Percentiles rank a stretch among this genome's conserved stretches.
These are phyloP conservation scores for Haematococcus sp. DNA, from an alignment of 139 green algal genomes.

Conservation along the genomic window DNA sequence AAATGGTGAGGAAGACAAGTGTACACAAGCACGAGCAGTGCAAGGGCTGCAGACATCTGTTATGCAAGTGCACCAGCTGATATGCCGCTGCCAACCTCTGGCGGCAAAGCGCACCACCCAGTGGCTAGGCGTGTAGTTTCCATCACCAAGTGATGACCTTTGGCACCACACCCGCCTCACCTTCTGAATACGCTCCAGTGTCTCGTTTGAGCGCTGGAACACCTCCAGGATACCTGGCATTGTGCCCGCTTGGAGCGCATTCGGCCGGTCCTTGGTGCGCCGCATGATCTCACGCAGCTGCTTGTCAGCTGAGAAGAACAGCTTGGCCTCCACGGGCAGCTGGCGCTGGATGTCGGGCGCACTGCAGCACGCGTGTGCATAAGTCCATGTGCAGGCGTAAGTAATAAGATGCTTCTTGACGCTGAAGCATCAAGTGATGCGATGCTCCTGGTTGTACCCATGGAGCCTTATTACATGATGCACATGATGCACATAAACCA, in stretches of 20 bases:
- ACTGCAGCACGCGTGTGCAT: conserved; percentile 6
- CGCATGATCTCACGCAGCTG: conserved; percentile 81
- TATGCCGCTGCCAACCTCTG: too few species aligned
- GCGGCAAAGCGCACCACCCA: too few species aligned
- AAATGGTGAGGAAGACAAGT: too few species aligned
- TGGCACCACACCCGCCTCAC: background rate
- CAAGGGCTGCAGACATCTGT: too few species aligned
- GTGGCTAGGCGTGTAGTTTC: too few species aligned
- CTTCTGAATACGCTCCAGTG: conserved; percentile 84
- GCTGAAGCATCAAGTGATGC: too few species aligned
- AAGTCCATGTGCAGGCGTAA: background rate
- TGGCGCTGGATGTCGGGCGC: conserved; percentile 84
- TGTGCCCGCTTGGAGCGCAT: conserved; percentile 58
- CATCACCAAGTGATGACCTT: too few species aligned
- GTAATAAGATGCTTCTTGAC: too few species aligned
- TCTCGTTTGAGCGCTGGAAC: conserved; percentile 75
- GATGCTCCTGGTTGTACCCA: too few species aligned
- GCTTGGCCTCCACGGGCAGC: conserved; percentile 71
- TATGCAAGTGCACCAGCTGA: too few species aligned
- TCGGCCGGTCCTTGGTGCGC: conserved; percentile 71
- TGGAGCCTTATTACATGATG: too few species aligned
- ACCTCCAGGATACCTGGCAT: conserved; percentile 49
- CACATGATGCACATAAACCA: background rate
- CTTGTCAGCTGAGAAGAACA: conserved; percentile 77
- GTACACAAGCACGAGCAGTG: too few species aligned